Base-by-base conservation (phyloP, 345 rosid genomes). In the Lumnitzera littorea region DNA sequence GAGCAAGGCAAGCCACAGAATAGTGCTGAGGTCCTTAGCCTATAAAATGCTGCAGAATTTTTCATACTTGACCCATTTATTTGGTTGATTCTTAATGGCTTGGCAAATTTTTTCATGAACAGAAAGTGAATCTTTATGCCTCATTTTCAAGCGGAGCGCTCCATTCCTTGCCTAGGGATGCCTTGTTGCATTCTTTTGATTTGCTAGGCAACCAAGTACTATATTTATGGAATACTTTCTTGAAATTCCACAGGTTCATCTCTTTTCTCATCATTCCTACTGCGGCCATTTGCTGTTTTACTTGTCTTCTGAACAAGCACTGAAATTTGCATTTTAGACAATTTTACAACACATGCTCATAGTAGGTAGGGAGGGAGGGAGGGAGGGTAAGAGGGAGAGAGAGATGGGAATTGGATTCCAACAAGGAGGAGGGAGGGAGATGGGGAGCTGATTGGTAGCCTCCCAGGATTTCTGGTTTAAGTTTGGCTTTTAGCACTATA, bases 221-320 rank as follows among this genome's bases (percentile, higher is more conserved):
- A 52, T 76, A 73, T 75, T 79, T 94, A 56, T 94, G 97, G 97
- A 83, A 66, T 73, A 69, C 67, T 50, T 88, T 94, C 77, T 80
- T 94, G 48, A 81, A 68, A 73, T 86, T 90, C 71, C 99, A 94
- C 88, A 79, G 99, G 99, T 94, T 80, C 25, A 14, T 24, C 52
- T 58, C 51, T 59, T 17, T 65, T 71, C 41, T 61, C 31, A 65
- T n/a, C 12, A 24, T 25, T 66, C 12, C 23, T 9, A 36, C 9
- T 36, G 9, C 43, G 1, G 43, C 43, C 11, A 36, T 36, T 7
- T 1, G 43, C 43, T 36, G 43, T 36, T 36, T 36, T 4, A 36
- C 43, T 36, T 36, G 43, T 36, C 43, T 36, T 36, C 43, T 36
- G 11, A 36, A 36, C 43, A 36, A 36, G 43, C 9, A 36, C 0